Evolutionary conservation across 2,329 filamentous ascomycete genomes (phyloP).

Genomic region (Aspergillus nomiae): DNA sequence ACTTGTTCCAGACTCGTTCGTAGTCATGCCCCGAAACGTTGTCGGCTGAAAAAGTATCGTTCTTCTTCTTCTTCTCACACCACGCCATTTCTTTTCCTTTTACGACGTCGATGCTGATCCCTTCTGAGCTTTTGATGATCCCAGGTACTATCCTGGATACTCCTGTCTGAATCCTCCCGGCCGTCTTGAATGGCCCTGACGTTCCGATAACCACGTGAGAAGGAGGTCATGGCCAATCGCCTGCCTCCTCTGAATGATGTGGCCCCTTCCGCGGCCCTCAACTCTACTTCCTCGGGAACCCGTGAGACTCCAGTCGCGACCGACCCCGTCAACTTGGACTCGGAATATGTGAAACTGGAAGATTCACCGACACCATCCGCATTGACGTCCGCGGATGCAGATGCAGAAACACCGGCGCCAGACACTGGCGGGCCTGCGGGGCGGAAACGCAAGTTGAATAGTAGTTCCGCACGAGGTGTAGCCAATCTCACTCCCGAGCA

Average conservation of each 20-base stretch:
- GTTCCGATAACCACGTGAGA: slow-evolving; percentile 25
- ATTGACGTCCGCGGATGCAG: slow-evolving; percentile 22
- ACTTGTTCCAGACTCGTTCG: slow-evolving; percentile 10
- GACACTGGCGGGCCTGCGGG: slow-evolving; percentile 28
- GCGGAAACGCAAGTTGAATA: slow-evolving; percentile 47
- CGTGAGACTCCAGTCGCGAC: slow-evolving; percentile 10
- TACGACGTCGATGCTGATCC: not conserved
- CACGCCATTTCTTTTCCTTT: not conserved
- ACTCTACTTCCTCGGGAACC: slow-evolving; percentile 12
- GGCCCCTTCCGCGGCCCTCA: slow-evolving; percentile 27
- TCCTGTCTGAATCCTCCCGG: slow-evolving; percentile 3
- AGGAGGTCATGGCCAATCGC: slow-evolving; percentile 38
- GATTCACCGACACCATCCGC: slow-evolving; percentile 30
- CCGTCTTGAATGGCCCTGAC: slow-evolving; percentile 31
- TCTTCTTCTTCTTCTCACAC: not conserved
- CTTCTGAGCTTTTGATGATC: not conserved
- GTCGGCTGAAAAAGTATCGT: slow-evolving; percentile 3
- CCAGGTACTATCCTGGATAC: not conserved
- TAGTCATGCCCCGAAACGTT: slow-evolving; percentile 4
- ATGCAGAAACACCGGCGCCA: slow-evolving; percentile 21
- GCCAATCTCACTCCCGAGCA: slow-evolving; percentile 86
- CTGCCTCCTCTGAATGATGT: slow-evolving; percentile 30
- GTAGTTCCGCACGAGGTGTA: slow-evolving; percentile 66
- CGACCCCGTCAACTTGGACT: slow-evolving; percentile 9
- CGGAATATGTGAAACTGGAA: slow-evolving; percentile 26